Evolutionary conservation across 2,329 filamentous ascomycete genomes (phyloP).

Genomic region (Celoporthe dispersa): DNA sequence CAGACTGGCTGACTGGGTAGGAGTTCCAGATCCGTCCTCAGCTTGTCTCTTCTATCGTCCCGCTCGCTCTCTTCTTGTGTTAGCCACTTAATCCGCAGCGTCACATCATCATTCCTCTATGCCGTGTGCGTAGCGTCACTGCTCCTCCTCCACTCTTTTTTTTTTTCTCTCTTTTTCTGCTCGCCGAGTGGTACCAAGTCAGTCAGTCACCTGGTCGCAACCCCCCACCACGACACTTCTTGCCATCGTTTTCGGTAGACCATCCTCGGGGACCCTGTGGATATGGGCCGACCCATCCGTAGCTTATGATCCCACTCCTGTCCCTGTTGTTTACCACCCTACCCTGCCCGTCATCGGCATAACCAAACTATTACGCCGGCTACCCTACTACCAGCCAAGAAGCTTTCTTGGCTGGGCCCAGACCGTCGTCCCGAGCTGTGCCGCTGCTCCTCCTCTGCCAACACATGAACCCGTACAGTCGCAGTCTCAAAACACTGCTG

Average conservation of each 20-base stretch:
- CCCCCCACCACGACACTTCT: not conserved
- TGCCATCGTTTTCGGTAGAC: not conserved
- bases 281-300: not conserved
- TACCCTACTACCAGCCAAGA: not conserved
- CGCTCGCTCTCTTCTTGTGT: constrained; percentile 1
- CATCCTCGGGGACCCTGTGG: not conserved
- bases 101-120: constrained; percentile 8
- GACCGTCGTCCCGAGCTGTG: not conserved
- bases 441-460: not conserved
- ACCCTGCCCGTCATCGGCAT: constrained; percentile 3
- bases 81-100: not conserved
- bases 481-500: not conserved
- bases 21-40: not conserved
- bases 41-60: not conserved
- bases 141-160: not conserved
- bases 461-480: not conserved
- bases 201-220: not conserved
- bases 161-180: not conserved
- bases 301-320: not conserved
- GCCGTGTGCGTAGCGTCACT: not conserved
- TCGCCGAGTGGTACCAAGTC: not conserved
- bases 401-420: constrained; percentile 2
- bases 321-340: not conserved
- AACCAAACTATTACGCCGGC: not conserved
- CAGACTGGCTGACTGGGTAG: not conserved